A percentile compares a stretch with the other conserved stretches of the same genome.
These are phyloP conservation scores for Paramecium caudatum DNA, from an alignment of 73 alveolate species.

Conservation along the genomic window DNA sequence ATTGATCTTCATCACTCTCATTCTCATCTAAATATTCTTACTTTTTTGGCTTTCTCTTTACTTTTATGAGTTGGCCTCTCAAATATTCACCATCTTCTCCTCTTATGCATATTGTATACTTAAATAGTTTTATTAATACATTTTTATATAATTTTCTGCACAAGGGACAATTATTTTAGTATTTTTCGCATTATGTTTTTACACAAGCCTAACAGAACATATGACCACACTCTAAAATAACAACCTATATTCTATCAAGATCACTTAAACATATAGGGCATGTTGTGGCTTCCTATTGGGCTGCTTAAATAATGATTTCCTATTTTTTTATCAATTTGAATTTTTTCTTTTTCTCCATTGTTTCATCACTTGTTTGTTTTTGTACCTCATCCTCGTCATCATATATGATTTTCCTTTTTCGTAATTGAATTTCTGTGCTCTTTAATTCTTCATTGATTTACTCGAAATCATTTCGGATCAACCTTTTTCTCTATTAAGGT, in stretches of 20 bases:
- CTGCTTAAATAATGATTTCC: constrained; percentile 20
- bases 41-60: not conserved
- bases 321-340: constrained; percentile 6
- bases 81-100: constrained; percentile 48
- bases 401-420: not conserved
- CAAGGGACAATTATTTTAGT: constrained; percentile 48
- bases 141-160: constrained; percentile 31
- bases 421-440: not conserved
- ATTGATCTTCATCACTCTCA: not conserved
- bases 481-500: constrained; percentile 2
- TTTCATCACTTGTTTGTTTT: constrained; percentile 28
- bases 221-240: constrained; percentile 34
- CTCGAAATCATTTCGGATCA: constrained; percentile 22
- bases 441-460: not conserved
- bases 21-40: constrained; percentile 12
- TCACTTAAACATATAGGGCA: too few species aligned
- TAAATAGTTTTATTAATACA: not conserved
- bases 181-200: constrained; percentile 34
- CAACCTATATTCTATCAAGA: constrained; percentile 7
- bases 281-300: constrained; percentile 33
- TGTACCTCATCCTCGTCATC: not conserved
- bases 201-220: not conserved
- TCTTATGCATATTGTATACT: constrained; percentile 20
- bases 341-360: not conserved
- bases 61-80: not conserved